Evolutionary conservation across 2,329 filamentous ascomycete species (phyloP), one percentile per base, ranked within the genome.

Genomic region (Colletotrichum costaricense): DNA sequence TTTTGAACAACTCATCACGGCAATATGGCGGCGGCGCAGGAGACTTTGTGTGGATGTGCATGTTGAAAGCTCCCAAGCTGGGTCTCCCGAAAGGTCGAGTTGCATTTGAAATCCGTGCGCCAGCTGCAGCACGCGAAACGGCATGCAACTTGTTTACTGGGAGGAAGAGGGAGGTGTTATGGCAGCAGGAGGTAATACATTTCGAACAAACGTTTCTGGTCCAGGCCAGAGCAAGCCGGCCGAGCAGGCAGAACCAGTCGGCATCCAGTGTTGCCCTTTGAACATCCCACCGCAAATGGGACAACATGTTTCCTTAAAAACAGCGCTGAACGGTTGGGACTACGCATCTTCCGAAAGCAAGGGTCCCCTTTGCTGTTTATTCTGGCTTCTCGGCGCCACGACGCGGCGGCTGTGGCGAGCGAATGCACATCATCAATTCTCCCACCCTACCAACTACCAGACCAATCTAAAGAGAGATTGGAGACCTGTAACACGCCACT

Each of bases 1-100:
- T 30, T 67, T 67, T 74, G 67, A 55, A 74, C 72, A 74, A 74
- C 72, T 74, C 72, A 74, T 74, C 72, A 66, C 63, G 63, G 56
- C 67, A 67, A 54, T 67, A 59, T 67, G 24, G 57, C 62, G 24
- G 57, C 62, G 63, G 57, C 28, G 71, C 62, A 67, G 66, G 60
- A 69, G 46, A 72, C 49, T 56, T 28, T n/a, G 55, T 59, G 59
- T 59, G 42, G 59, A 35, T 52, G 59, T 69, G 56, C 69, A 60
- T 73, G 55, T 65, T 22, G 60, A 56, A 56, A 55, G 14, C 14
- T 38, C 56, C 71, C 33, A 30, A 35, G 62, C 19, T 59, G 49
- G 38, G 46, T 26, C 57, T n/a, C 68, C 68, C 38, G 52, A 74
- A 74, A 63, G 49, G 57, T 62, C 68, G 49, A 74, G 62, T 42